Conservation (phyloP, 2,329 filamentous ascomycete genomes). For the Podosphaera aphanis region DNA sequence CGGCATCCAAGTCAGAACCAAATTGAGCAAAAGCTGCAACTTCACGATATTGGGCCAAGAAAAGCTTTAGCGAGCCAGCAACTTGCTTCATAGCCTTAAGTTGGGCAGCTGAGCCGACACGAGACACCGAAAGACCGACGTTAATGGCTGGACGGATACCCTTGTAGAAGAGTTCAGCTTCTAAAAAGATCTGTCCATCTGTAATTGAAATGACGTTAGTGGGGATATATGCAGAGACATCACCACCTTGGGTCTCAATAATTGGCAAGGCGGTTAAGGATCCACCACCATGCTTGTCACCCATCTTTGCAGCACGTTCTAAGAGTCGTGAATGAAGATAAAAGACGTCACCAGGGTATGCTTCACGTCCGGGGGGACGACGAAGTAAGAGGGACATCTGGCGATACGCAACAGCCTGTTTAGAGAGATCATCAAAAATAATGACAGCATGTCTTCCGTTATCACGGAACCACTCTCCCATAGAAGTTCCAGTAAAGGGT, state of each 20-base stretch:
- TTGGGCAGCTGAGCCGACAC: constrained; percentile 98
- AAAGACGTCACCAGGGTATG: constrained; percentile 97
- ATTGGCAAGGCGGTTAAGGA: constrained; percentile 91
- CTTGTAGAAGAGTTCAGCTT: constrained; percentile 99
- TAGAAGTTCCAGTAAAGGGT: constrained; percentile 52
- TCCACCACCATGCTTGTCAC: constrained; percentile 78
- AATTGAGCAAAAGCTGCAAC: constrained; percentile 98
- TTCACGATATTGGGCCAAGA: constrained; percentile 99
- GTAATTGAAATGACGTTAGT: constrained; percentile 99
- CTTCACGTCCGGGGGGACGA: constrained; percentile 96
- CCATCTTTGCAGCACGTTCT: constrained; percentile 99
- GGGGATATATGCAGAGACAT: constrained; percentile 98
- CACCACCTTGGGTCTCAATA: constrained; percentile 99
- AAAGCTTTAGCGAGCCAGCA: constrained; percentile 97
- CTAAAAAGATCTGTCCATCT: constrained; percentile 98
- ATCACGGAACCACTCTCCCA: constrained; percentile 55
- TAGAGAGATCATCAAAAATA: constrained; percentile 85
- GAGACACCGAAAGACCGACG: constrained; percentile 99
- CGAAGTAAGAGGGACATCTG: constrained; percentile 97
- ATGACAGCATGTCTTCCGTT: constrained; percentile 73
- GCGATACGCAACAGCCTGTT: constrained; percentile 94
- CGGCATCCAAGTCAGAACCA: constrained; percentile 96
- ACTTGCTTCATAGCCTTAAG: constrained; percentile 99
- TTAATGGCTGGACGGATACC: constrained; percentile 99
- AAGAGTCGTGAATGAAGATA: constrained; percentile 98